A percentile compares a stretch with the other conserved stretches of the same genome.
Evolutionary conservation across 176 grass and related monocot species (phyloP).

Genomic region (Eragrostis curvula): DNA sequence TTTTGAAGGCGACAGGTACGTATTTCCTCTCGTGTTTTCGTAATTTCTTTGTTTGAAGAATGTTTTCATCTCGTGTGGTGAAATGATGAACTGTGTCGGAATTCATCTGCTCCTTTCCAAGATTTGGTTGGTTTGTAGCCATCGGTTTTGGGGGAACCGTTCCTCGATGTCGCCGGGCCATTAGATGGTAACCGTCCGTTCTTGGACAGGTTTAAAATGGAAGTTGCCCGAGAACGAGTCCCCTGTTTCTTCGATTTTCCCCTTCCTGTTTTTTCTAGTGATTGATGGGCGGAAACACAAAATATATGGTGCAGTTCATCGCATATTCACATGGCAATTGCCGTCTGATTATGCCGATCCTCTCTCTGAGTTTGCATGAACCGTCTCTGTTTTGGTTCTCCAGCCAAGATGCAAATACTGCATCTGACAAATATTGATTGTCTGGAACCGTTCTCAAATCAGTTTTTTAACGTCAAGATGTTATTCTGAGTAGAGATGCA

Average conservation of each 20-base stretch:
- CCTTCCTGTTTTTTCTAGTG: not conserved
- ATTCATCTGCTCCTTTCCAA: not conserved
- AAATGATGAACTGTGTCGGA: not conserved
- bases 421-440: not conserved
- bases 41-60: not conserved
- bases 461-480: not conserved
- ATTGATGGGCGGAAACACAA: not conserved
- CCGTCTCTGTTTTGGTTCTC: not conserved
- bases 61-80: not conserved
- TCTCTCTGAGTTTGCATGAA: not conserved
- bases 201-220: not conserved
- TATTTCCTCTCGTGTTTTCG: not conserved
- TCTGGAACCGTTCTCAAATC: not conserved
- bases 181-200: not conserved
- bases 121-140: not conserved
- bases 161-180: slow-evolving; percentile 11
- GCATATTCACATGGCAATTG: not conserved
- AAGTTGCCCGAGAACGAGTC: not conserved
- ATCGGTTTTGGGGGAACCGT: slow-evolving; percentile 6
- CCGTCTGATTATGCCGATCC: not conserved
- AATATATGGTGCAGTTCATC: not conserved
- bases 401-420: not conserved
- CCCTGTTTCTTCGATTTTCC: not conserved
- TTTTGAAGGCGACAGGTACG: not conserved
- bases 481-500: not conserved